phyloP scores from a whole-genome alignment of 805 yeast genomes.

The Helenozyma baotianmanensis region DNA sequence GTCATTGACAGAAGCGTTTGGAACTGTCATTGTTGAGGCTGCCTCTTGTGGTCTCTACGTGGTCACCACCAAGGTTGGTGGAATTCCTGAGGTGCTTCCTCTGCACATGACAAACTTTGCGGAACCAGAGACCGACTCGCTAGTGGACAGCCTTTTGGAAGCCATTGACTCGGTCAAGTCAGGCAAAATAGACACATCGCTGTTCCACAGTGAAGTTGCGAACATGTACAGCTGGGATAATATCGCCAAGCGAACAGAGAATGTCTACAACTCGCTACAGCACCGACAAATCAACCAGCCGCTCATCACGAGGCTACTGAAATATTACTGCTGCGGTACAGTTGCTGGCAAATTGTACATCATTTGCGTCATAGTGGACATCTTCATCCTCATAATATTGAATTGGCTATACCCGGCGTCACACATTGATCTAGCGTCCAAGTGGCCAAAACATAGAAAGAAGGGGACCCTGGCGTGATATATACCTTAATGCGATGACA shows the following conservation, averaged over 20 bases:
- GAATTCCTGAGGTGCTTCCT: conserved; percentile 95
- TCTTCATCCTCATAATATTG: conserved; percentile 55
- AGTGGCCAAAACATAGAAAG: conserved; percentile 59
- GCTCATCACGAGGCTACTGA: conserved; percentile 53
- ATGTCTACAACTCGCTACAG: conserved; percentile 59
- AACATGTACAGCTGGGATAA: conserved; percentile 90
- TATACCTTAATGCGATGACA: neutral
- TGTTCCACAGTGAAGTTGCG: conserved; percentile 73
- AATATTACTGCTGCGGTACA: conserved; percentile 65
- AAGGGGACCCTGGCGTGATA: neutral
- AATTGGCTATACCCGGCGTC: conserved; percentile 68
- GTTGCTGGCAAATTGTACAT: conserved; percentile 87
- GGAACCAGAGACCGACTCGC: conserved; percentile 77
- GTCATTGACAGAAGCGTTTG: conserved; percentile 94
- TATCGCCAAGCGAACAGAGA: conserved; percentile 81
- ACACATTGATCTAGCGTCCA: conserved; percentile 66
- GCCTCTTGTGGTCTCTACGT: conserved; percentile 93
- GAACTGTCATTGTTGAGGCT: conserved; percentile 95
- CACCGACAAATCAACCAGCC: conserved; percentile 43
- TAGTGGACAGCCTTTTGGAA: conserved; percentile 64
- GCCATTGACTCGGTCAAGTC: conserved; percentile 62
- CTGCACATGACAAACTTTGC: conserved; percentile 90
- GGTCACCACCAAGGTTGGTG: conserved; percentile 95
- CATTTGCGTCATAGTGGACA: conserved; percentile 76
- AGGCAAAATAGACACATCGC: conserved; percentile 61